A percentile compares a stretch with the other conserved stretches of the same genome.
Conservation (phyloP, 306 rosid species). For the Corylus avellana region DNA sequence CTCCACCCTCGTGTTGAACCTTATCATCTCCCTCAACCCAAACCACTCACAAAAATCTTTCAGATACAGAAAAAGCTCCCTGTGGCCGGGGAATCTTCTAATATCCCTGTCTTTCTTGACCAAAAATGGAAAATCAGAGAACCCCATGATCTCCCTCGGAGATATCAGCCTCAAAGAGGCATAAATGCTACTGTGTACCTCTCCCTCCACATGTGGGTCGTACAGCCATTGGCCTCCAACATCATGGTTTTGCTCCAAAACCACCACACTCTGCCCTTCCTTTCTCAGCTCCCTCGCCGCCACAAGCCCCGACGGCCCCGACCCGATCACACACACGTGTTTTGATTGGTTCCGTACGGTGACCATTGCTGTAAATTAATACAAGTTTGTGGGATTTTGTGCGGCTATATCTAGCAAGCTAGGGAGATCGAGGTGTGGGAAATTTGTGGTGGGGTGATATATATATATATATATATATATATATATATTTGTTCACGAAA, state of each 20-base stretch:
- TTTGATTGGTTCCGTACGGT: constrained; percentile 50
- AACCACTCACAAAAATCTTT: constrained; percentile 72
- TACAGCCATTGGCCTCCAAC: constrained; percentile 97
- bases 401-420: no score
- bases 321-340: constrained; percentile 84
- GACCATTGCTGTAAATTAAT: constrained; percentile 43
- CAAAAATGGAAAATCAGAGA: constrained; percentile 73
- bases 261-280: constrained; percentile 74
- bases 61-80: constrained; percentile 61
- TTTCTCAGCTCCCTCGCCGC: constrained; percentile 80
- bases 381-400: neutral
- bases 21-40: constrained; percentile 69
- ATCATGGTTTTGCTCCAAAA: constrained; percentile 79
- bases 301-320: constrained; percentile 86
- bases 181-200: constrained; percentile 79
- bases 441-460: constrained; percentile 17
- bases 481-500: constrained; percentile 29
- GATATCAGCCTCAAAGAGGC: constrained; percentile 64
- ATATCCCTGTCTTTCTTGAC: constrained; percentile 74
- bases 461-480: neutral
- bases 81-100: constrained; percentile 88
- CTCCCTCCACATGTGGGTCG: constrained; percentile 58
- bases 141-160: constrained; percentile 92
- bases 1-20: constrained; percentile 76
- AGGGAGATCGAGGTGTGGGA: neutral